phyloP scores from a whole-genome alignment of 257 asterid genomes.

The Ballota nigra region DNA sequence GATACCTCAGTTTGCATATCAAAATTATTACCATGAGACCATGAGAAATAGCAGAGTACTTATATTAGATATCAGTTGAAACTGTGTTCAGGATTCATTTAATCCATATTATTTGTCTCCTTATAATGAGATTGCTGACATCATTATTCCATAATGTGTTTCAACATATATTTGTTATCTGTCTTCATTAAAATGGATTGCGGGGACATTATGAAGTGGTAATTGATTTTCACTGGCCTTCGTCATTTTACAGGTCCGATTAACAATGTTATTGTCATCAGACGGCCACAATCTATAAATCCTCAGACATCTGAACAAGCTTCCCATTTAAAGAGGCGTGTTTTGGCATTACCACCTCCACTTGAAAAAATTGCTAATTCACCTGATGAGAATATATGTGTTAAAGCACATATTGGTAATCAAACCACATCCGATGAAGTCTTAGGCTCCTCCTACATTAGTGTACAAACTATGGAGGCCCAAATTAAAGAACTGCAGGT shows the following conservation, averaged over 20 bases:
- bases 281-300: conserved; percentile 46
- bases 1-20: too few species aligned
- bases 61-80: too few species aligned
- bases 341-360: conserved; percentile 50
- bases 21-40: too few species aligned
- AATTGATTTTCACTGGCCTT: conserved; percentile 16
- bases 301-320: conserved; percentile 37
- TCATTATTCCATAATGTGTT: not conserved
- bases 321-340: conserved; percentile 44
- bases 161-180: not conserved
- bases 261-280: conserved; percentile 60
- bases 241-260: conserved; percentile 59
- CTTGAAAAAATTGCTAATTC: conserved; percentile 60
- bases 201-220: not conserved
- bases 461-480: conserved; percentile 61
- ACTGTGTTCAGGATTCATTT: too few species aligned
- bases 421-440: conserved; percentile 34
- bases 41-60: too few species aligned
- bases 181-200: not conserved
- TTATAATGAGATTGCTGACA: too few species aligned
- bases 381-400: conserved; percentile 42
- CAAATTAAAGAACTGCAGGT: conserved; percentile 88
- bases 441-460: conserved; percentile 43
- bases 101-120: too few species aligned
- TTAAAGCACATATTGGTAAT: conserved; percentile 44